Percentiles rank a stretch among this genome's conserved stretches.
phyloP scores from a whole-genome alignment of 1,284 basidiomycete species.

The Schizophyllum amplum region DNA sequence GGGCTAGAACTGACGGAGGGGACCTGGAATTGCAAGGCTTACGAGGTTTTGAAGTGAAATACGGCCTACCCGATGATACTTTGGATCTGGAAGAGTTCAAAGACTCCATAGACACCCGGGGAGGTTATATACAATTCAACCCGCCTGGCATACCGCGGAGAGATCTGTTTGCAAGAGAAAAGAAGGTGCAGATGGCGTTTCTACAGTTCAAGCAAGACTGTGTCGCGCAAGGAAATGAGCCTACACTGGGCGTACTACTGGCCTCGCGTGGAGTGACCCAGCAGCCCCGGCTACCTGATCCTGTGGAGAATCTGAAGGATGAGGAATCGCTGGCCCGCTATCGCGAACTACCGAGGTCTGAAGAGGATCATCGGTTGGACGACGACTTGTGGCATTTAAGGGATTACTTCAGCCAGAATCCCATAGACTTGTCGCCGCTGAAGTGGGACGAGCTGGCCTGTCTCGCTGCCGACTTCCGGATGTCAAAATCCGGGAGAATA shows the following conservation, averaged over 20 bases:
- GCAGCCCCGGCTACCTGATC: not conserved
- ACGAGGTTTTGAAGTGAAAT: slow-evolving; percentile 1
- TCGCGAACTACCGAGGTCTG: not conserved
- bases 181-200: not conserved
- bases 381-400: not conserved
- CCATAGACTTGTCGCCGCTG: not conserved
- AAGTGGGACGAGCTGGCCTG: not conserved
- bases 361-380: not conserved
- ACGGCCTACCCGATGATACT: slow-evolving; percentile 1
- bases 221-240: slow-evolving; percentile 10
- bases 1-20: slow-evolving; percentile 7
- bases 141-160: too few species aligned
- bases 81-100: slow-evolving; percentile 13
- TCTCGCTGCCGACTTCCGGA: not conserved
- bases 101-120: slow-evolving; percentile 9
- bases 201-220: slow-evolving; percentile 1
- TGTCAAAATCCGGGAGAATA: not conserved
- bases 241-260: not conserved
- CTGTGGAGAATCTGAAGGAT: not conserved
- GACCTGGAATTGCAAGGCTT: slow-evolving; percentile 1
- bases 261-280: too few species aligned
- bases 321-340: not conserved
- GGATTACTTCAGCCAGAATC: not conserved
- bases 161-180: too few species aligned
- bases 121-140: slow-evolving; percentile 6